Percentiles rank a stretch among this genome's conserved stretches.
These are phyloP conservation scores for Leptomonas seymouri DNA, from an alignment of 208 protist genomes.

Conservation along the genomic window DNA sequence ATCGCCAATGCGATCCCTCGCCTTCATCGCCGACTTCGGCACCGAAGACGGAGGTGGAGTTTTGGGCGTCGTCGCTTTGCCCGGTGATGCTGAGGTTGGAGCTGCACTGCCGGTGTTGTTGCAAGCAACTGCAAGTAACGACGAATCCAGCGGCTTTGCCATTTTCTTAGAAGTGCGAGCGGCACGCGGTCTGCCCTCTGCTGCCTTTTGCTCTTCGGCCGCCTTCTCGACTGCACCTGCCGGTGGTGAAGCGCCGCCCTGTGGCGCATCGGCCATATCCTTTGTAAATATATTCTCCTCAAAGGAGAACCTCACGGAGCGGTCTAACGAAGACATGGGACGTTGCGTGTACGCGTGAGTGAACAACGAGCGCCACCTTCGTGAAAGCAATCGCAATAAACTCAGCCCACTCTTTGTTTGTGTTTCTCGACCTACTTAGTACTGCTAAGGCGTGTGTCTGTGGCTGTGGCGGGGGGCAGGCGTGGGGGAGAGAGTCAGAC, in stretches of 20 bases:
- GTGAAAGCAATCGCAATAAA: too few species aligned
- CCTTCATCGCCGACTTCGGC: slow-evolving; percentile 29
- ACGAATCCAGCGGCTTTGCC: background rate
- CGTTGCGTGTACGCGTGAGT: background rate
- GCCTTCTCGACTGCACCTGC: background rate
- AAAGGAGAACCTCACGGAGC: slow-evolving; percentile 41
- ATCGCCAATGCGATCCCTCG: slow-evolving; percentile 58
- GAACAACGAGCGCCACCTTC: background rate
- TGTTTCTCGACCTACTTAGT: too few species aligned
- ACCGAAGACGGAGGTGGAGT: background rate
- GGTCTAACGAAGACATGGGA: background rate
- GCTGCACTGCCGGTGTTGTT: background rate
- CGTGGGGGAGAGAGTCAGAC: too few species aligned
- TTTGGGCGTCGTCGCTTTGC: background rate
- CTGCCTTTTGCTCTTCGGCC: background rate
- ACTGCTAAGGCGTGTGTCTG: too few species aligned
- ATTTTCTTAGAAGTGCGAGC: background rate
- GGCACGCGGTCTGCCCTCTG: background rate
- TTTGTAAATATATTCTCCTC: slow-evolving; percentile 6
- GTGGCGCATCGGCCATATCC: background rate
- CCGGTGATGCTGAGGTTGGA: background rate
- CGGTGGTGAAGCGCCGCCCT: background rate
- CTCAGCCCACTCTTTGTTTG: too few species aligned
- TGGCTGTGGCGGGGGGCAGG: too few species aligned
- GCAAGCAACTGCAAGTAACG: background rate